Evolutionary conservation across 2,329 filamentous ascomycete species (phyloP).

Genomic region (Aspergillus fumigatus): DNA sequence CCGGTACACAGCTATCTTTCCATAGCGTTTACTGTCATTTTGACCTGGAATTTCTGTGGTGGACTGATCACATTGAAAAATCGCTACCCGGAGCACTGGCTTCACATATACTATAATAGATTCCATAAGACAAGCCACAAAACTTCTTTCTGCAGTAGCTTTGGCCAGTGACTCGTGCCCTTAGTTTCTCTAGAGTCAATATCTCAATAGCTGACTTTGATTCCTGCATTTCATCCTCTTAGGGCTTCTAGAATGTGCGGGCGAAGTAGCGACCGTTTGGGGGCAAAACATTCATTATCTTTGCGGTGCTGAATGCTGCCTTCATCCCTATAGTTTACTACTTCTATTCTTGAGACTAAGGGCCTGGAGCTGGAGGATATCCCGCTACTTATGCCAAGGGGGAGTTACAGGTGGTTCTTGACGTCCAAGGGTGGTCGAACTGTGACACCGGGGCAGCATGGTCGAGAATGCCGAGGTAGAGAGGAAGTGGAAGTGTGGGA

Average conservation of each 20-base stretch:
- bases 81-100: too few species aligned
- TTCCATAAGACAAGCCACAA: too few species aligned
- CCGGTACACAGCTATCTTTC: too few species aligned
- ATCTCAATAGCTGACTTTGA: too few species aligned
- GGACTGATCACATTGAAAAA: too few species aligned
- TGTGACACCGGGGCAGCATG: constrained; percentile 17
- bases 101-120: too few species aligned
- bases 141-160: too few species aligned
- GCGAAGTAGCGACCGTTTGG: constrained; percentile 26
- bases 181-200: too few species aligned
- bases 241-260: constrained; percentile 7
- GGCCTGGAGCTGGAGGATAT: constrained; percentile 62
- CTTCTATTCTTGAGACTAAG: constrained; percentile 61
- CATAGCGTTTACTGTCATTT: too few species aligned
- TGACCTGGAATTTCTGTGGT: too few species aligned
- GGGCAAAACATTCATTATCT: constrained; percentile 29
- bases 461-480: constrained; percentile 11
- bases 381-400: constrained; percentile 14
- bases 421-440: constrained; percentile 16
- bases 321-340: constrained; percentile 55
- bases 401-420: constrained; percentile 16
- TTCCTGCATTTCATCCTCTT: constrained; percentile 13
- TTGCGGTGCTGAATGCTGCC: constrained; percentile 17
- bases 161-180: too few species aligned
- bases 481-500: constrained; percentile 13